phyloP scores from a whole-genome alignment of 2,329 filamentous ascomycete species.

The Colletotrichum abscissum region DNA sequence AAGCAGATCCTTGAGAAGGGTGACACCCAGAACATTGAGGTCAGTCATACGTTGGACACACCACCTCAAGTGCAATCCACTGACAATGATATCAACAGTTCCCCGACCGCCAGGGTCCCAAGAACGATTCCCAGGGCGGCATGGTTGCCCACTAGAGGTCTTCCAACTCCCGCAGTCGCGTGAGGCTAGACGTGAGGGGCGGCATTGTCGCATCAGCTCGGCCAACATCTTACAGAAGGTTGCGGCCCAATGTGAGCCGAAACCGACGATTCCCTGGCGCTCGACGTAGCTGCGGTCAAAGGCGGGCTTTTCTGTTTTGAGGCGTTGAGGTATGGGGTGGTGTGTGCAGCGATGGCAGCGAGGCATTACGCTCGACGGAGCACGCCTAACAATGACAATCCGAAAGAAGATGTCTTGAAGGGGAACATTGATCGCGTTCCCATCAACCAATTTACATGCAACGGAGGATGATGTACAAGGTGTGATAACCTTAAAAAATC shows the following conservation, averaged over 20 bases:
- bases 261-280: too few species aligned
- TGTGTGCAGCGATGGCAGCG: constrained; percentile 8
- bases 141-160: constrained; percentile 54
- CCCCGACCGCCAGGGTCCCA: constrained; percentile 61
- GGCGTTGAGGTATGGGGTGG: constrained; percentile 7
- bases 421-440: background rate
- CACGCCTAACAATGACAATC: background rate
- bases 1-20: constrained; percentile 85
- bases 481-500: background rate
- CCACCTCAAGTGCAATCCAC: background rate
- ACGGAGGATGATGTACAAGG: background rate
- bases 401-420: background rate
- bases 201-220: background rate
- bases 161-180: background rate
- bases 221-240: background rate
- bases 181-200: background rate
- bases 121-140: constrained; percentile 63
- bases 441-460: constrained; percentile 3
- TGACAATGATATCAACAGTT: constrained; percentile 50
- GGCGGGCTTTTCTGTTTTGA: background rate
- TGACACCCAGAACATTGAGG: constrained; percentile 70
- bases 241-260: too few species aligned
- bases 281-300: background rate
- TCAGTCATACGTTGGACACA: constrained; percentile 43
- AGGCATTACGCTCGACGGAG: background rate